Evolutionary conservation across 2,329 filamentous ascomycete species (phyloP), one percentile per base, ranked within the genome.

Genomic region (Rutstroemia sp.): DNA sequence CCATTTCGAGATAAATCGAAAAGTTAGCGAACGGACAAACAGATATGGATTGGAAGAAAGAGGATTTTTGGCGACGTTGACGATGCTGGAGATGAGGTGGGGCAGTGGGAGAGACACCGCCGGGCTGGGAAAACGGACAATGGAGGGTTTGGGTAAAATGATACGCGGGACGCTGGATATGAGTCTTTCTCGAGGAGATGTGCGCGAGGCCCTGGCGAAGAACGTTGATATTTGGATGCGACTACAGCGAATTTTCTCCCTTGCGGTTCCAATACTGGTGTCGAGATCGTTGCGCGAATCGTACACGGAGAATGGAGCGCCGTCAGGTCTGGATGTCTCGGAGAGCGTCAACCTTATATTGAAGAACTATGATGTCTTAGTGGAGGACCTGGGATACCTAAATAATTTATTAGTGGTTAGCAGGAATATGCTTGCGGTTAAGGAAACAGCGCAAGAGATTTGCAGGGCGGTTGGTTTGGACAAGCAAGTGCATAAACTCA

Each of bases 371-470:
- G 75, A 73, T 5, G 73, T 75, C 25, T 75, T 86, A 57, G 82
- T 83, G 64, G 81, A 84, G 58, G 82, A 86, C 57, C 70, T 86
- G 56, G 78, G 80, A 53, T 78, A 82, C 57, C 73, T 86, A 53
- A 85, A 84, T 73, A 85, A 84, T 71, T 72, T 86, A 57, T 81
- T 86, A 79, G 81, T 85, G 59, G 83, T 86, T 64, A 81, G 82
- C 1, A 73, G 83, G 50, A 86, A 86, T 60, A 73, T 86, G 58
- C 74, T 86, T 23, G 83, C 85, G 30, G 84, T 83, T 9, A 78
- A 83, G 12, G 80, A 84, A 64, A 79, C 85, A 3, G 81, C 83
- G 2, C 83, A 86, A 66, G 82, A 86, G 62, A 76, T 86, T 7
- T 86, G 82, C 57, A 80, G 82, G 9, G 80, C 81, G 7, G 80